Percentiles rank a stretch among this genome's conserved stretches.
These are phyloP conservation scores for Filosporella fistucella DNA, from an alignment of 495 filamentous ascomycete genomes.

Conservation along the genomic window DNA sequence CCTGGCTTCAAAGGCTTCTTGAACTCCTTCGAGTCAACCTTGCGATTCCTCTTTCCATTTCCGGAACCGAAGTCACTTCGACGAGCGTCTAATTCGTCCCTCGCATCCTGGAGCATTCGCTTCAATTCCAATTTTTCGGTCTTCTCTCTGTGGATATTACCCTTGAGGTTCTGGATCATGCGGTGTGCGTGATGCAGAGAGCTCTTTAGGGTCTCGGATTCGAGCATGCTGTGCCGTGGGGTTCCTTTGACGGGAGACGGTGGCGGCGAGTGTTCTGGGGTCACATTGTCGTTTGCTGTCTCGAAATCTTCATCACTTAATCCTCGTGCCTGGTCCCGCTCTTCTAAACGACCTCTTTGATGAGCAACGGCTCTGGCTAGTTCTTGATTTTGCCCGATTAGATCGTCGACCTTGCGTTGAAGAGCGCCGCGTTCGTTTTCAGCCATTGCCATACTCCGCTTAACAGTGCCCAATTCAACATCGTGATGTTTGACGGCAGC, in stretches of 20 bases:
- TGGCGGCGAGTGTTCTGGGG: constrained; percentile 86
- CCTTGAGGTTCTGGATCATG: constrained; percentile 92
- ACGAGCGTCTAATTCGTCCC: constrained; percentile 83
- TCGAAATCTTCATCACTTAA: constrained; percentile 58
- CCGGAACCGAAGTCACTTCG: constrained; percentile 46
- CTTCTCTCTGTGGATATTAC: constrained; percentile 93
- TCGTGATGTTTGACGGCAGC: constrained; percentile 77
- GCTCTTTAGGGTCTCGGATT: constrained; percentile 91
- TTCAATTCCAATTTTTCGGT: constrained; percentile 95
- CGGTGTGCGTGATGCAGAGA: constrained; percentile 91
- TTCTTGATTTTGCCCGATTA: constrained; percentile 83
- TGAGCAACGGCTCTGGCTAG: constrained; percentile 71
- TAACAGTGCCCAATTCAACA: constrained; percentile 73
- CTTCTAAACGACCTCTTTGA: constrained; percentile 63
- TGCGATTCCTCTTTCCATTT: constrained; percentile 58
- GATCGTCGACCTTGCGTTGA: constrained; percentile 78
- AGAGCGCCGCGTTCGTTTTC: constrained; percentile 71
- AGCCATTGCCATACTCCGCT: constrained; percentile 65
- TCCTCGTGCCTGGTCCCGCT: constrained; percentile 54
- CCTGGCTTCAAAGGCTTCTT: constrained; percentile 72
- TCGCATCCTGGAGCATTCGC: constrained; percentile 91
- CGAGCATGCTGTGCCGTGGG: constrained; percentile 81
- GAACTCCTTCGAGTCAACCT: constrained; percentile 63
- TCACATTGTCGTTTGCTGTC: constrained; percentile 60
- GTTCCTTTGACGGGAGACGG: constrained; percentile 87